These are phyloP conservation scores for Lactarius indigo DNA, from an alignment of 768 basidiomycete genomes.

Conservation along the genomic window DNA sequence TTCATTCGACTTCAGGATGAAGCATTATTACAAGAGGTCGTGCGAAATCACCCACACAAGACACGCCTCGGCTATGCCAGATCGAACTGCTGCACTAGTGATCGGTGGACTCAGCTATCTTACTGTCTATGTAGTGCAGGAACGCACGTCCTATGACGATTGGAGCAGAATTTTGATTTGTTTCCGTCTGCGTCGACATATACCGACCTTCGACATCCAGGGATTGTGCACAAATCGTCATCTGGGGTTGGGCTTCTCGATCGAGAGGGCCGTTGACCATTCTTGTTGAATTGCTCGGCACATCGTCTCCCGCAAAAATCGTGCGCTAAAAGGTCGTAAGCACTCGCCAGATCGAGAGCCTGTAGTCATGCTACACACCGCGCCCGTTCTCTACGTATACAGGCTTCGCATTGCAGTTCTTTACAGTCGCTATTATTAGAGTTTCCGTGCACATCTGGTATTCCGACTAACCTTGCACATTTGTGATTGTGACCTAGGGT, in stretches of 20 bases:
- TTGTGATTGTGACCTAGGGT: not conserved
- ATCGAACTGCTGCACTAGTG: conserved; percentile 19
- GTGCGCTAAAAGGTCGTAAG: conserved; percentile 10
- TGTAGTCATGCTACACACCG: conserved; percentile 2
- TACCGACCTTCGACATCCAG: conserved; percentile 16
- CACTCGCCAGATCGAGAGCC: not conserved
- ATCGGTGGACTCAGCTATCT: conserved; percentile 1
- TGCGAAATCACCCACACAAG: conserved; percentile 18
- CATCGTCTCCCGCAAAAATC: conserved; percentile 28
- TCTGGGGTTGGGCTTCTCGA: not conserved
- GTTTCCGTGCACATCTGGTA: not conserved
- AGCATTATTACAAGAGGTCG: not conserved
- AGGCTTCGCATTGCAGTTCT: conserved; percentile 25
- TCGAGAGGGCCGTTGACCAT: not conserved
- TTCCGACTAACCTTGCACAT: conserved; percentile 24
- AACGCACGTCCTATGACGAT: conserved; percentile 24
- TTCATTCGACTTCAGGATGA: conserved; percentile 1
- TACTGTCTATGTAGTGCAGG: not conserved
- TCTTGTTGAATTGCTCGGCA: conserved; percentile 13
- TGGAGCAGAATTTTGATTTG: conserved; percentile 21
- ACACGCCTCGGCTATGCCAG: conserved; percentile 20
- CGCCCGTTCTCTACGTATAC: conserved; percentile 27
- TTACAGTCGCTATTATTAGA: not conserved
- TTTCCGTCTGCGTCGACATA: conserved; percentile 20
- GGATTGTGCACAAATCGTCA: conserved; percentile 12